These are phyloP conservation scores for Volvox carteri DNA, from an alignment of 163 green algal genomes.

Conservation along the genomic window DNA sequence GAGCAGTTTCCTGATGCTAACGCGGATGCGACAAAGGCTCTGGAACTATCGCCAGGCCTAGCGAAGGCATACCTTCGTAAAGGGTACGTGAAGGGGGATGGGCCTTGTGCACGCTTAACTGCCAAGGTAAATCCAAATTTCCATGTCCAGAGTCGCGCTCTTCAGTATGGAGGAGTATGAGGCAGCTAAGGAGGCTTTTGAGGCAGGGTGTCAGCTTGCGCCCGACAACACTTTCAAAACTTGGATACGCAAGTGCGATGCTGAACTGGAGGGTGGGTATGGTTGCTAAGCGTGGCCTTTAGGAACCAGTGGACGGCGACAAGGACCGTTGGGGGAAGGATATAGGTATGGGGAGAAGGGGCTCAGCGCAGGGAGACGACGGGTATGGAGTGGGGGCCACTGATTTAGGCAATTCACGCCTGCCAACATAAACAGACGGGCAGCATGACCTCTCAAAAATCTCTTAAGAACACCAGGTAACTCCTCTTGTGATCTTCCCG, in stretches of 20 bases:
- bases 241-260: conserved; percentile 87
- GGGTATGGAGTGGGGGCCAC: no score
- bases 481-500: no score
- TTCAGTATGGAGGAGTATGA: conserved; percentile 92
- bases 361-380: no score
- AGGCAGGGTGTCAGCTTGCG: conserved; percentile 70
- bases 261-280: conserved; percentile 63
- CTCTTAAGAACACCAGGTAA: no score
- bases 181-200: conserved; percentile 80
- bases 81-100: conserved; percentile 68
- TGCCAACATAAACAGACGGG: no score
- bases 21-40: conserved; percentile 81
- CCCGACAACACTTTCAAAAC: conserved; percentile 71
- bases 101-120: not conserved
- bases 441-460: no score
- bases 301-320: no score
- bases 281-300: no score
- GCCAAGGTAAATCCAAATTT: not conserved
- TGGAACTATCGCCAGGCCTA: conserved; percentile 75
- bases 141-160: conserved; percentile 73
- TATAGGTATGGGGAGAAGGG: no score
- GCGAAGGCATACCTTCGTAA: conserved; percentile 80
- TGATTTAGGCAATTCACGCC: no score
- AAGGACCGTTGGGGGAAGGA: no score
- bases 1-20: conserved; percentile 81